Evolutionary conservation across 345 rosid species (phyloP).

Genomic region (Syzygium grande): DNA sequence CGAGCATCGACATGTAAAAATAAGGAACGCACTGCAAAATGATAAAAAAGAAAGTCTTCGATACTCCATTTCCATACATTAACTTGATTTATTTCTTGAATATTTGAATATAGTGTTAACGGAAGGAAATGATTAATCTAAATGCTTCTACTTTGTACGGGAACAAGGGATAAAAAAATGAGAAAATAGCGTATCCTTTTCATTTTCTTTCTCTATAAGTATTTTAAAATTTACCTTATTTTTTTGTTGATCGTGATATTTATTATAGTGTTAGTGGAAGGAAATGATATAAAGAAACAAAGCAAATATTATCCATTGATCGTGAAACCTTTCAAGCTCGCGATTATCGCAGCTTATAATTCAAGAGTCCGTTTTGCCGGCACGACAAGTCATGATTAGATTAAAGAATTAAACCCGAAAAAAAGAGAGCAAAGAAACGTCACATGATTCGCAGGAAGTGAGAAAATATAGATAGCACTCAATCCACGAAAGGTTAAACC

Average conservation of each 20-base stretch:
- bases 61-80: background rate
- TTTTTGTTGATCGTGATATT: background rate
- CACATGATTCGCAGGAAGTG: background rate
- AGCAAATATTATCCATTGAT: too few relatives aligned
- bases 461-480: background rate
- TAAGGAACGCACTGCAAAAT: too few relatives aligned
- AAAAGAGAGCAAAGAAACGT: background rate
- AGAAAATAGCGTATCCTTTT: too few relatives aligned
- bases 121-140: background rate
- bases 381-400: background rate
- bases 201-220: too few relatives aligned
- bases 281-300: background rate
- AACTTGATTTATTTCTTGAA: background rate
- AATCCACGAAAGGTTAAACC: background rate
- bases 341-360: background rate
- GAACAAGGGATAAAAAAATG: too few relatives aligned
- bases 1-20: too few relatives aligned
- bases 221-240: too few relatives aligned
- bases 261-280: background rate
- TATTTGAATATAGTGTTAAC: background rate
- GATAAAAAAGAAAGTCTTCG: background rate
- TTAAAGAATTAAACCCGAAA: background rate
- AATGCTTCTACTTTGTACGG: too few relatives aligned
- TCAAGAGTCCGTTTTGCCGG: accelerated
- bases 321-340: background rate